These are phyloP conservation scores for Ogataea sp. DNA, from an alignment of 805 yeast species.

Conservation along the genomic window DNA sequence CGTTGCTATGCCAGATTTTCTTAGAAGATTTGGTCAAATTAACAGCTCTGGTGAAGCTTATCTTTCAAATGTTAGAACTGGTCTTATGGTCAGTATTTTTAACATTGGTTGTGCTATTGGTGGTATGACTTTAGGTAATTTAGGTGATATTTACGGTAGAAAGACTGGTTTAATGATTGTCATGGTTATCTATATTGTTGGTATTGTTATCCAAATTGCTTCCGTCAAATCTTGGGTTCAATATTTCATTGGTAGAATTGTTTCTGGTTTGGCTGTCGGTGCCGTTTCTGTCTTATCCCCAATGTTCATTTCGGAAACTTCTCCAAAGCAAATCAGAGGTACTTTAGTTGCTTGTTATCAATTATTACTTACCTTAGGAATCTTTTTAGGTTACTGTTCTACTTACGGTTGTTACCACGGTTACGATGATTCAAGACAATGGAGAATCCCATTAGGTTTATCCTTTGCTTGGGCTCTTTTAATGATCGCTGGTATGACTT, in stretches of 20 bases:
- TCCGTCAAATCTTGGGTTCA: constrained; percentile 53
- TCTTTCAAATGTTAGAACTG: constrained; percentile 46
- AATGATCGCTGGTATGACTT: constrained; percentile 41
- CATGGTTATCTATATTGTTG: constrained; percentile 50
- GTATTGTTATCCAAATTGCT: constrained; percentile 53
- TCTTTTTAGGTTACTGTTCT: constrained; percentile 61
- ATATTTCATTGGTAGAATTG: constrained; percentile 52
- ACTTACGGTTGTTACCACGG: constrained; percentile 53
- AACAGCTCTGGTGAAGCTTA: constrained; percentile 30
- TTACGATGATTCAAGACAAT: constrained; percentile 43
- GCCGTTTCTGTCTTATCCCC: constrained; percentile 45
- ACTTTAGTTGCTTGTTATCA: constrained; percentile 64
- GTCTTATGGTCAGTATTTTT: constrained; percentile 62
- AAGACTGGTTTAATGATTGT: constrained; percentile 45
- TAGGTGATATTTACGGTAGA: constrained; percentile 56
- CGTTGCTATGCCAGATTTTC: constrained; percentile 54
- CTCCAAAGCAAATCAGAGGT: constrained; percentile 69
- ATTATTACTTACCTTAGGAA: constrained; percentile 63
- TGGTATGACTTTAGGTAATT: constrained; percentile 48
- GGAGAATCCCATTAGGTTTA: constrained; percentile 57
- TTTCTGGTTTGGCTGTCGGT: constrained; percentile 51
- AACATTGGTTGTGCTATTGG: constrained; percentile 71
- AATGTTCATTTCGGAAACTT: constrained; percentile 56
- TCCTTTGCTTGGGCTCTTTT: constrained; percentile 46
- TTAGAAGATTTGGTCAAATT: constrained; percentile 41